These are phyloP conservation scores for Euphorbia pulcherrima DNA, from an alignment of 345 rosid genomes.

Conservation along the genomic window DNA sequence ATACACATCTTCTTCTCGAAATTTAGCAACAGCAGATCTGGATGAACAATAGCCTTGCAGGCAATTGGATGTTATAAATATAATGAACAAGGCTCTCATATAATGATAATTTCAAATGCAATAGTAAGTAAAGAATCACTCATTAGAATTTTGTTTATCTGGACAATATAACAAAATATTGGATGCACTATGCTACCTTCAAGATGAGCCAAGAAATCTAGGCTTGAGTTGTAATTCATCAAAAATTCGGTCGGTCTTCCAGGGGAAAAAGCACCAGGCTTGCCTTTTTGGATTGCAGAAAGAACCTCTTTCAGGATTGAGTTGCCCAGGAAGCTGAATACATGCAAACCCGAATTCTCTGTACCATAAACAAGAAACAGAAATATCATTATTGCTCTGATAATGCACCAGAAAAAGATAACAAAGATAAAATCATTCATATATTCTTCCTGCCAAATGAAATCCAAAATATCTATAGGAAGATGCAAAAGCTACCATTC, in stretches of 20 bases:
- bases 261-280: slow-evolving; percentile 96
- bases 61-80: slow-evolving; percentile 39
- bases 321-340: slow-evolving; percentile 90
- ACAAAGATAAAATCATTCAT: neutral
- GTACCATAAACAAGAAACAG: slow-evolving; percentile 15
- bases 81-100: slow-evolving; percentile 19
- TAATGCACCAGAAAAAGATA: neutral
- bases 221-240: slow-evolving; percentile 85
- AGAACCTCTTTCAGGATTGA: slow-evolving; percentile 92
- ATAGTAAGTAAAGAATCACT: slow-evolving; percentile 19
- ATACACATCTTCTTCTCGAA: slow-evolving; percentile 67
- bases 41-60: slow-evolving; percentile 95
- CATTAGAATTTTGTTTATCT: slow-evolving; percentile 10
- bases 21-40: slow-evolving; percentile 83
- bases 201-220: slow-evolving; percentile 75
- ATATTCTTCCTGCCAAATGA: neutral
- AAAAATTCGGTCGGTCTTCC: slow-evolving; percentile 95
- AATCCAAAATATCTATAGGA: neutral
- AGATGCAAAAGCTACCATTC: neutral
- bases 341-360: slow-evolving; percentile 96
- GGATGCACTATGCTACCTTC: slow-evolving; percentile 57
- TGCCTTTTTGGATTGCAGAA: slow-evolving; percentile 77
- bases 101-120: slow-evolving; percentile 13
- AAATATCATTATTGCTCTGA: neutral
- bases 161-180: neutral